A percentile compares a stretch with the other conserved stretches of the same genome.
Evolutionary conservation across 345 rosid species (phyloP).

Genomic region (Lenwebbia sp.): DNA sequence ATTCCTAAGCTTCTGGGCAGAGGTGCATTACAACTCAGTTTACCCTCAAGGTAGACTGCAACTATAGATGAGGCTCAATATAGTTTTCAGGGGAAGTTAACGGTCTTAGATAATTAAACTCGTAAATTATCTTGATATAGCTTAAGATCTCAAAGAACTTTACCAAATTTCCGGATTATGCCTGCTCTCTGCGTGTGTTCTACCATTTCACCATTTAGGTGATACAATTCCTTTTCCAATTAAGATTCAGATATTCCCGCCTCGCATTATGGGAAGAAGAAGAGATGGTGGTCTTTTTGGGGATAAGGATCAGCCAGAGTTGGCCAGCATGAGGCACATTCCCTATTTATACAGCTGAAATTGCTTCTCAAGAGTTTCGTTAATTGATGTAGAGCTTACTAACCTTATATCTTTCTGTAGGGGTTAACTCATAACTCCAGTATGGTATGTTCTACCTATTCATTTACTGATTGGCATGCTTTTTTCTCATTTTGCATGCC

Average conservation of each 20-base stretch:
- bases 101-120: neutral
- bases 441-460: neutral
- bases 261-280: slow-evolving; percentile 42
- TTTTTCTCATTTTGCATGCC: neutral
- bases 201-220: neutral
- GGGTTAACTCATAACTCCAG: neutral
- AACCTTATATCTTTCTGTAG: neutral
- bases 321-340: neutral
- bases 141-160: neutral
- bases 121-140: neutral
- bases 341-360: neutral
- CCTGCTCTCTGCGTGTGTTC: neutral
- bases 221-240: neutral
- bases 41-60: slow-evolving; percentile 39
- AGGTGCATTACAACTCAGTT: slow-evolving; percentile 96
- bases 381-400: neutral
- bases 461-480: neutral
- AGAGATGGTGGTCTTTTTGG: slow-evolving; percentile 72
- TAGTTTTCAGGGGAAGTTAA: neutral
- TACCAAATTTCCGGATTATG: neutral
- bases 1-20: slow-evolving; percentile 93
- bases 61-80: neutral
- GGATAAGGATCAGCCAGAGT: slow-evolving; percentile 7
- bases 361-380: neutral
- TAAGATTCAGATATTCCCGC: slow-evolving; percentile 29